Conservation (phyloP, 345 rosid genomes). For the Eucalyptus cladocalyx region DNA sequence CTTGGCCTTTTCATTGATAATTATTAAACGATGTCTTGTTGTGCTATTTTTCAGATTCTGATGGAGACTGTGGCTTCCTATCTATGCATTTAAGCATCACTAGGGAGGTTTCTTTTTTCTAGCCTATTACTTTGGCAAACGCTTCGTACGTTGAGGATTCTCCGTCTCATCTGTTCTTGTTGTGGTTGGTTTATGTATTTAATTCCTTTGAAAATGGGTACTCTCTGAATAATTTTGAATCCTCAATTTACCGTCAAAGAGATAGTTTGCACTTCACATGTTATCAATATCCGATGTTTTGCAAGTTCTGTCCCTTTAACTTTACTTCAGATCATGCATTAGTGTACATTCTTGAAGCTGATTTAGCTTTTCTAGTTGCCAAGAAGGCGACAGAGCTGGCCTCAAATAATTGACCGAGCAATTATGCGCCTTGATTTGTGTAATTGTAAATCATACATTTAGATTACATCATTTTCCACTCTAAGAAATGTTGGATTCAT, state of each 20-base stretch:
- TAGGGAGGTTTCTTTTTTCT: no score
- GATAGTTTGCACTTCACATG: background rate
- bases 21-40: no score
- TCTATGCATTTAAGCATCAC: no score
- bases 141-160: fast-evolving
- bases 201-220: background rate
- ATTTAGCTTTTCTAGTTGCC: background rate
- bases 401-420: background rate
- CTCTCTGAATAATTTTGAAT: background rate
- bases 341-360: fast-evolving
- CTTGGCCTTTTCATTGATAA: no score
- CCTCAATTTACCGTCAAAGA: background rate
- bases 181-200: background rate
- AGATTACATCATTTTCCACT: background rate
- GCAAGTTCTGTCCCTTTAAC: background rate
- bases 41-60: no score
- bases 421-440: background rate
- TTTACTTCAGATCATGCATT: background rate
- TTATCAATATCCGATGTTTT: fast-evolving
- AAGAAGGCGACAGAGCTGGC: fast-evolving
- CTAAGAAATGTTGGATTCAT: background rate
- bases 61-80: no score
- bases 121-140: background rate
- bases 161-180: background rate
- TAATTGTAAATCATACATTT: fast-evolving